These are phyloP conservation scores for Pythium brachiatum DNA, from an alignment of 352 stramenopile species.

Conservation along the genomic window DNA sequence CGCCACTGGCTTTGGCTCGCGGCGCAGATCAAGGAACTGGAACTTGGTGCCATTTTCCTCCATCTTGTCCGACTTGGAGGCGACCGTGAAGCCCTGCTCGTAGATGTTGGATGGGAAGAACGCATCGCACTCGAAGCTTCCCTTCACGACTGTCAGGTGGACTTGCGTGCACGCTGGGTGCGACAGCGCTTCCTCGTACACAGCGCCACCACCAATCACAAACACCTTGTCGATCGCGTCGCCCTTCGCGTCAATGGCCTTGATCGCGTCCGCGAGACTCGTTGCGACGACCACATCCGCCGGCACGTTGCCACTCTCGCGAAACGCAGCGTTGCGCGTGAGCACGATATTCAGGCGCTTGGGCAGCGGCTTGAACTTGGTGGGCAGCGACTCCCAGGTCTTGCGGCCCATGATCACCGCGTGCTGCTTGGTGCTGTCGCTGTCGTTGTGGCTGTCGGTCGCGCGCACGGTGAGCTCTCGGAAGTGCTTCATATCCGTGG, in stretches of 20 bases:
- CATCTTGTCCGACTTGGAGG: slow-evolving; percentile 46
- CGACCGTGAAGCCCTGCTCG: slow-evolving; percentile 44
- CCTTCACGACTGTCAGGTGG: slow-evolving; percentile 91
- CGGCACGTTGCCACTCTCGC: slow-evolving; percentile 40
- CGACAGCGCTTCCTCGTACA: slow-evolving; percentile 94
- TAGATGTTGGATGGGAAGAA: slow-evolving; percentile 88
- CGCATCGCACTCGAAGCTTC: slow-evolving; percentile 88
- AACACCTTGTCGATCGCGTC: slow-evolving; percentile 92
- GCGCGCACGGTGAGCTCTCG: slow-evolving; percentile 87
- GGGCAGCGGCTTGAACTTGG: slow-evolving; percentile 94
- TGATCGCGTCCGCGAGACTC: slow-evolving; percentile 91
- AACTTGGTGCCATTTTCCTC: slow-evolving; percentile 82
- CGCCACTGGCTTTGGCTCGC: slow-evolving; percentile 20
- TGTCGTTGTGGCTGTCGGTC: slow-evolving; percentile 6
- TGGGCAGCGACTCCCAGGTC: slow-evolving; percentile 98
- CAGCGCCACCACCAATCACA: slow-evolving; percentile 94
- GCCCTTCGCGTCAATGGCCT: slow-evolving; percentile 61
- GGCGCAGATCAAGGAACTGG: slow-evolving; percentile 68
- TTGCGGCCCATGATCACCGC: slow-evolving; percentile 99
- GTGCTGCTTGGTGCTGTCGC: slow-evolving; percentile 57
- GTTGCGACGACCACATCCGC: slow-evolving; percentile 83
- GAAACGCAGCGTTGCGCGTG: slow-evolving; percentile 69
- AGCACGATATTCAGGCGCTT: slow-evolving; percentile 97
- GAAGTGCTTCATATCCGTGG: slow-evolving; percentile 97
- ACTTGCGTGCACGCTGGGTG: slow-evolving; percentile 83